Conservation (phyloP, 768 basidiomycete genomes). For the Leucocoprinus sp. region DNA sequence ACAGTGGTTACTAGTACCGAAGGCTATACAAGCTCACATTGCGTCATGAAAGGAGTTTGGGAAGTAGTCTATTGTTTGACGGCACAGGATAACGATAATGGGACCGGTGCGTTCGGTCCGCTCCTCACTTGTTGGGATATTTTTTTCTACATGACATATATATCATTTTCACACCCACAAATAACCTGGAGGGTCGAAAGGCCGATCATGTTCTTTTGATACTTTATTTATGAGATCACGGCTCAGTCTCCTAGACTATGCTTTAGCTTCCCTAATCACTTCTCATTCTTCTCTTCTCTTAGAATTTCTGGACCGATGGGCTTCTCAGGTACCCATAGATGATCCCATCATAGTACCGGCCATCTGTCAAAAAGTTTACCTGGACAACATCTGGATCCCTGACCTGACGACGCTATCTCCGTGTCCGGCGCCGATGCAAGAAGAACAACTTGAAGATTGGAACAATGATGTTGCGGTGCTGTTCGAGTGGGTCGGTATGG, state of each 20-base stretch:
- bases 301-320: conserved; percentile 1
- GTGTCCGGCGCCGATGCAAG: conserved; percentile 12
- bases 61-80: conserved; percentile 14
- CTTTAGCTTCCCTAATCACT: too few species aligned
- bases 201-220: too few species aligned
- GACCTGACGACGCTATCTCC: conserved; percentile 10
- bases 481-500: conserved; percentile 74
- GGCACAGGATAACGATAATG: not conserved
- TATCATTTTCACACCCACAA: not conserved
- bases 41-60: conserved; percentile 7
- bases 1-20: not conserved
- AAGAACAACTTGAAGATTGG: conserved; percentile 43
- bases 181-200: too few species aligned
- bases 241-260: too few species aligned
- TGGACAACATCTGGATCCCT: conserved; percentile 5
- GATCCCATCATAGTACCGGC: conserved; percentile 1
- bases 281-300: not conserved
- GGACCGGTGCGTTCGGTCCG: not conserved
- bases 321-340: not conserved
- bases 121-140: not conserved
- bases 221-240: too few species aligned
- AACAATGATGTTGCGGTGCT: conserved; percentile 33
- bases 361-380: conserved; percentile 2
- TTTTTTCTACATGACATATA: not conserved
- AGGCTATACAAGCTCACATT: conserved; percentile 5